These are phyloP conservation scores for Apophysomyces trapeziformis DNA, from an alignment of 371 early-diverging fungal genomes.

Conservation along the genomic window DNA sequence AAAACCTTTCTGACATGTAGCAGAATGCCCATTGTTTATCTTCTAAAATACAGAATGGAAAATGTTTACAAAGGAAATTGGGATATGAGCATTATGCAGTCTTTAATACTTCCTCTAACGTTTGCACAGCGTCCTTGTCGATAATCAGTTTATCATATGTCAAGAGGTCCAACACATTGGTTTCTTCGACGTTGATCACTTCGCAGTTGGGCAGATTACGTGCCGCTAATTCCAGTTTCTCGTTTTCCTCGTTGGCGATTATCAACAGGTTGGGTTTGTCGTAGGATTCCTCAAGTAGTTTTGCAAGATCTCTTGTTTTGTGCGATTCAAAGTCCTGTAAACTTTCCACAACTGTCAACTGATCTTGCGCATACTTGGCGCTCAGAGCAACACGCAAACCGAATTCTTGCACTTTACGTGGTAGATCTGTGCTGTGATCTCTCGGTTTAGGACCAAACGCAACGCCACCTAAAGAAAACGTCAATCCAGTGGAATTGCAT, in stretches of 20 bases:
- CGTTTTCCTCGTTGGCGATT: conserved; percentile 51
- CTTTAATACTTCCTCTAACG: conserved; percentile 59
- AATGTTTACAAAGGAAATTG: conserved; percentile 6
- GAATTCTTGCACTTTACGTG: conserved; percentile 81
- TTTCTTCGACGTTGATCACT: conserved; percentile 67
- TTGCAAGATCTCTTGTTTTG: conserved; percentile 64
- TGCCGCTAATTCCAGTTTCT: conserved; percentile 66
- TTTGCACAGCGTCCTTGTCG: conserved; percentile 77
- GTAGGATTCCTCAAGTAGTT: conserved; percentile 57
- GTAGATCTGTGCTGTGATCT: conserved; percentile 82
- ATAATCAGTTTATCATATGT: conserved; percentile 77
- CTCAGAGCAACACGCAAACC: conserved; percentile 87
- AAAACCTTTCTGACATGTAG: background rate
- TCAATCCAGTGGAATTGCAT: background rate
- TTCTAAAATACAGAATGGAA: conserved; percentile 5
- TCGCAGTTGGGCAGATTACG: conserved; percentile 71
- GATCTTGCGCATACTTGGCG: conserved; percentile 89
- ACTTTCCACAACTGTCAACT: conserved; percentile 84
- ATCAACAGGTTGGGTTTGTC: conserved; percentile 51
- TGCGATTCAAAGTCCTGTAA: conserved; percentile 55
- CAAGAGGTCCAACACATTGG: conserved; percentile 81
- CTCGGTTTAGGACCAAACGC: conserved; percentile 91
- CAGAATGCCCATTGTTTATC: background rate
- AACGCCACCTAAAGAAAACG: conserved; percentile 65
- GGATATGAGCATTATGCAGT: conserved; percentile 24